A percentile compares a stretch with the other conserved stretches of the same genome.
Evolutionary conservation across 2,329 filamentous ascomycete species (phyloP).

Genomic region (Pyricularia pennisetigena): DNA sequence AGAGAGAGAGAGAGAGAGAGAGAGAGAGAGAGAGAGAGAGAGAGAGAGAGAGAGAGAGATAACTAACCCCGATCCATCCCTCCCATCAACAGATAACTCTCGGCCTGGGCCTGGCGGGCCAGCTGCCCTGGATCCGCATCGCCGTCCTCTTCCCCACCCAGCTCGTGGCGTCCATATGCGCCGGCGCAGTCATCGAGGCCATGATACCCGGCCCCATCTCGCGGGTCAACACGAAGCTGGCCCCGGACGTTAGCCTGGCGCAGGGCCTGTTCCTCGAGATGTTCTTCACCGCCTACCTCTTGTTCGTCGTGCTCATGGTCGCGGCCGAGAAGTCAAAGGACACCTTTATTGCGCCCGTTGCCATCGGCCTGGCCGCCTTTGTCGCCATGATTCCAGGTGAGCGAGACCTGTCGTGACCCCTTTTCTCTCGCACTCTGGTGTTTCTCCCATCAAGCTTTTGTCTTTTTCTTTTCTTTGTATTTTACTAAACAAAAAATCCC

Average conservation of each 20-base stretch:
- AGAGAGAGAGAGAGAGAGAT: too few species aligned
- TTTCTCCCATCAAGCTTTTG: not conserved
- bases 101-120: conserved; percentile 39
- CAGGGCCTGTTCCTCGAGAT: conserved; percentile 53
- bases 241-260: conserved; percentile 29
- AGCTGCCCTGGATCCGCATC: conserved; percentile 34
- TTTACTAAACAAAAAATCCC: not conserved
- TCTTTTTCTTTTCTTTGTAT: not conserved
- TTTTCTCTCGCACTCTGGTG: too few species aligned
- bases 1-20: not conserved
- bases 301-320: conserved; percentile 54
- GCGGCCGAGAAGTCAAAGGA: conserved; percentile 57
- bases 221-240: conserved; percentile 35
- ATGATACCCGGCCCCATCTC: conserved; percentile 36
- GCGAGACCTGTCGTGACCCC: conserved; percentile 10
- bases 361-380: conserved; percentile 57
- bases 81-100: conserved; percentile 29
- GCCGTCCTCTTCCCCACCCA: conserved; percentile 39
- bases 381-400: conserved; percentile 28
- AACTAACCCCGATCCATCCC: too few species aligned
- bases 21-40: not conserved
- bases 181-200: conserved; percentile 40
- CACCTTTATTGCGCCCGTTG: conserved; percentile 56
- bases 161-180: conserved; percentile 40
- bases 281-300: conserved; percentile 48